phyloP scores from a whole-genome alignment of 2,329 filamentous ascomycete species.

The Xylariaceae sp. region DNA sequence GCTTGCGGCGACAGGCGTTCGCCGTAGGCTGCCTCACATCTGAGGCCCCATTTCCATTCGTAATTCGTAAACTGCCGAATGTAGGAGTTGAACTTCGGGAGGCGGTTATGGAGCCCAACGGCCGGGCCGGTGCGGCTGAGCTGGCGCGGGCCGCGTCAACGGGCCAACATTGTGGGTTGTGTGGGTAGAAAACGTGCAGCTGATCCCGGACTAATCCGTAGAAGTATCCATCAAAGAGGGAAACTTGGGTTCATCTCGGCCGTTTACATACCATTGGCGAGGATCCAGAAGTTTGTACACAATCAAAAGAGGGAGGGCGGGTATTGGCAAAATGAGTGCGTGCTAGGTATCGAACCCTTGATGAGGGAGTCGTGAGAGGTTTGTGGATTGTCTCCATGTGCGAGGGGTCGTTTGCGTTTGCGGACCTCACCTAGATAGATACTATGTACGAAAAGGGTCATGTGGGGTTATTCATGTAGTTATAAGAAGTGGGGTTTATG shows the following conservation, averaged over 20 bases:
- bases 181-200: background rate
- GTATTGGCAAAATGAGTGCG: too few species aligned
- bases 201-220: slow-evolving; percentile 4
- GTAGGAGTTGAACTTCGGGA: slow-evolving; percentile 10
- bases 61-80: slow-evolving; percentile 14
- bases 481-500: too few species aligned
- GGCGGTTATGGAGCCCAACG: slow-evolving; percentile 3
- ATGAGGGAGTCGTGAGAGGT: too few species aligned
- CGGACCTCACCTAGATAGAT: too few species aligned
- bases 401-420: too few species aligned
- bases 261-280: background rate
- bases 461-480: background rate
- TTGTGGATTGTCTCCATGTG: too few species aligned
- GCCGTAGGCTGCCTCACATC: background rate
- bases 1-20: background rate
- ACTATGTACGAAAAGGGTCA: background rate
- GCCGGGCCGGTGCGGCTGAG: slow-evolving; percentile 16
- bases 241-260: background rate
- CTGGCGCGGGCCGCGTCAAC: slow-evolving; percentile 17
- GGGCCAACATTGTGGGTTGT: slow-evolving; percentile 11
- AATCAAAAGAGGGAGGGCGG: too few species aligned
- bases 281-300: background rate
- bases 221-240: background rate
- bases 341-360: too few species aligned
- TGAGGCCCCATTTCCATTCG: background rate